Evolutionary conservation across 2,329 filamentous ascomycete genomes (phyloP), one percentile per base, ranked within the genome.

Genomic region (Epichloe brachyelytri): DNA sequence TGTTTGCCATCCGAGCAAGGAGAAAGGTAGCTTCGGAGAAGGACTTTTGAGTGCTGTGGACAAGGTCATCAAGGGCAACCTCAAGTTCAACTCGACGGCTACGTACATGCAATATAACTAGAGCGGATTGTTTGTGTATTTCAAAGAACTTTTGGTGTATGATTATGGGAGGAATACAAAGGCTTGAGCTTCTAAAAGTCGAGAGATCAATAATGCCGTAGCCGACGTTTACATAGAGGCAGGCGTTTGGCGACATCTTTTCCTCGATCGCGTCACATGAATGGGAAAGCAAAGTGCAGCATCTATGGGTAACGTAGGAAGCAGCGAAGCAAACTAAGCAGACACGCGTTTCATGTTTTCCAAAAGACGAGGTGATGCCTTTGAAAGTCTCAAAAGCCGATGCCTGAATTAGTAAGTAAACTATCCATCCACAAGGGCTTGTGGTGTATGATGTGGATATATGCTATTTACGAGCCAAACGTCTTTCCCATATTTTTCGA

Each of bases 31-130:
- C 93, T 0, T 91, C 90, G 1, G 93, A 98, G 77, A 97, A 98
- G 79, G 93, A 98, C 71, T 98, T 98, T 73, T 98, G 60, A 90
- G 88, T 52, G 91, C 93, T 3, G 93, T 98, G 55, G 93, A 98
- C 77, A 98, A 98, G 82, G 93, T 98, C 57, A 97, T 97, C 75
- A 95, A 96, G 80, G 90, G 87, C 61, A 96, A 97, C 71, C 76
- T 95, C 68, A 98, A 98, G 81, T 98, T 98, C 78, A 97, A 96
- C 80, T 94, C 87, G 53, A 98, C 93, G 53, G 91, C 93, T 47
- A 89, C 87, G 56, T 98, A 98, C 74, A 93, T 93, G 80, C 93
- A 97, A 74, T 98, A 98, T 79, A 98, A 98, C 72, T 97, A 95
- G 59, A 62, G 54, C 40, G 51, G 52, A 15, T 36, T 50, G 11